Conservation (phyloP, 352 stramenopile species). For the Phytophthora citrophthora region DNA sequence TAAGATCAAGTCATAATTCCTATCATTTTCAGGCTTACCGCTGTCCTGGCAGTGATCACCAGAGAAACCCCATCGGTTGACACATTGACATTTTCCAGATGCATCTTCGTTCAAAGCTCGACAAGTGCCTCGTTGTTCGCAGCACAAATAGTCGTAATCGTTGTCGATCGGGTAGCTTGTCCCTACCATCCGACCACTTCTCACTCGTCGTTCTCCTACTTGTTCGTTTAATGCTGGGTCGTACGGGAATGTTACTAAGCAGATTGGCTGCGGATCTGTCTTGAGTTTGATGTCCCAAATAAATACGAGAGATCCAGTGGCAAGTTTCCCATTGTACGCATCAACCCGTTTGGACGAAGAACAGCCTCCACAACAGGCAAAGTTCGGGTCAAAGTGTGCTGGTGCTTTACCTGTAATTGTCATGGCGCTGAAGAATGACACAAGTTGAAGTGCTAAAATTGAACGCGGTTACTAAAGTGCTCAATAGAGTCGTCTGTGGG, state of each 20-base stretch:
- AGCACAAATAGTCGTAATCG: conserved; percentile 72
- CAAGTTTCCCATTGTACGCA: conserved; percentile 54
- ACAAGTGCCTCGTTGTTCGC: conserved; percentile 64
- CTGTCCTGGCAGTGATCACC: conserved; percentile 72
- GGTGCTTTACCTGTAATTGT: conserved; percentile 28
- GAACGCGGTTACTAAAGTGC: conserved; percentile 14
- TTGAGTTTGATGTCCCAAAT: conserved; percentile 78
- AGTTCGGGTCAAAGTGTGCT: conserved; percentile 50
- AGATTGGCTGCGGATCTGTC: conserved; percentile 49
- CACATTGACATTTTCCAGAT: conserved; percentile 64
- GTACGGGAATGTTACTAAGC: conserved; percentile 65
- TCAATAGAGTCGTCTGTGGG: too few relatives aligned
- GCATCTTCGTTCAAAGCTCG: conserved; percentile 59
- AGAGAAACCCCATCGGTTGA: conserved; percentile 69
- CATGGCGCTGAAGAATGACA: too few relatives aligned
- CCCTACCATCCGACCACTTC: conserved; percentile 64
- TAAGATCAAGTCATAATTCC: not conserved
- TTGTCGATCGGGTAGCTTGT: conserved; percentile 78
- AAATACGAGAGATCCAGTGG: conserved; percentile 58
- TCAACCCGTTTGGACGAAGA: conserved; percentile 63
- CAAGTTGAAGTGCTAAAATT: conserved; percentile 23
- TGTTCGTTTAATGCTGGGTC: conserved; percentile 66
- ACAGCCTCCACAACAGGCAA: conserved; percentile 75
- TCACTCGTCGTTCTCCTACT: conserved; percentile 57
- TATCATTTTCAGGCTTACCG: conserved; percentile 39